Conservation (phyloP, 192 early-diverging fungal genomes). For the Entomortierella chlamydospora region DNA sequence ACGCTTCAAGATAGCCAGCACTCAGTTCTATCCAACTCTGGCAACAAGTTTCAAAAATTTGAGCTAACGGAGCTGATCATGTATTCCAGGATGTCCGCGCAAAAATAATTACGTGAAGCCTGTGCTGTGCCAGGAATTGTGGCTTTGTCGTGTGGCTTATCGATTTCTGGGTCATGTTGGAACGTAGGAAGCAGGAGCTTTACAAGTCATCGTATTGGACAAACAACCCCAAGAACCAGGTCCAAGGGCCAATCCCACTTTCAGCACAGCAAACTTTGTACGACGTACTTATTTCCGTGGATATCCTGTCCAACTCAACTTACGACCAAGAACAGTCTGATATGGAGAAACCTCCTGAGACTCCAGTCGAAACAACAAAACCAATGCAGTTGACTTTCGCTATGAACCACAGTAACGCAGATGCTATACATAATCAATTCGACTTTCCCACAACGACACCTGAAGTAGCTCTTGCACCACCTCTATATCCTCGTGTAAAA, state of each 20-base stretch:
- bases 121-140: constrained; percentile 28
- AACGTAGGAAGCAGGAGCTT: constrained; percentile 8
- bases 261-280: constrained; percentile 13
- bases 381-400: background rate
- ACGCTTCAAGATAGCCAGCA: too few relatives aligned
- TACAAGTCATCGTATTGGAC: constrained; percentile 4
- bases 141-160: constrained; percentile 29
- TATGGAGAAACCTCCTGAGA: background rate
- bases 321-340: too few relatives aligned
- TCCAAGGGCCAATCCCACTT: constrained; percentile 14
- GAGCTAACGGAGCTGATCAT: too few relatives aligned
- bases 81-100: constrained; percentile 21
- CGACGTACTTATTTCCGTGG: background rate
- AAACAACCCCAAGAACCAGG: constrained; percentile 7
- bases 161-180: constrained; percentile 18
- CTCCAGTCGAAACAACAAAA: background rate
- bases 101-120: constrained; percentile 22
- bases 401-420: background rate
- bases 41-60: too few relatives aligned
- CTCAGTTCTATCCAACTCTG: too few relatives aligned
- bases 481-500: constrained; percentile 2
- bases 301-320: too few relatives aligned
- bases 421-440: background rate
- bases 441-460: background rate
- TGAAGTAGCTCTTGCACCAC: background rate